A percentile compares a stretch with the other conserved stretches of the same genome.
Conservation (phyloP, 495 filamentous ascomycete species). For the Aspergillus cristatus region DNA sequence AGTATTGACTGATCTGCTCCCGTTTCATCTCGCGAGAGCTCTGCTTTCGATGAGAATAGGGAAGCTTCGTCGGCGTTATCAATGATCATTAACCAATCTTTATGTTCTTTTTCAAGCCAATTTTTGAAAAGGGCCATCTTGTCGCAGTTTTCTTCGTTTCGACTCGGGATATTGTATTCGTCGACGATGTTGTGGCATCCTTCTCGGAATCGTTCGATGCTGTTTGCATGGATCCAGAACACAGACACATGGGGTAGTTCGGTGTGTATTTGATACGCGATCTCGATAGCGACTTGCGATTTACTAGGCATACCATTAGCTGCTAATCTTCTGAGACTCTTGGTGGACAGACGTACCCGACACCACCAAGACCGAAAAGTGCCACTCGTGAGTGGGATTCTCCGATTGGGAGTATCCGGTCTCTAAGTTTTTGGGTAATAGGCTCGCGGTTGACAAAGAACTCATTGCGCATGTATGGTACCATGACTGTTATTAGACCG, state of each 20-base stretch:
- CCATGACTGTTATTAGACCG: not conserved
- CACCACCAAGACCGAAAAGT: conserved; percentile 21
- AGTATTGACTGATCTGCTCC: conserved; percentile 7
- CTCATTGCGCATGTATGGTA: conserved; percentile 3
- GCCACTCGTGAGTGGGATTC: conserved; percentile 9
- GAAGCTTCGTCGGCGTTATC: conserved; percentile 44
- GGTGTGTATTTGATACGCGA: conserved; percentile 19
- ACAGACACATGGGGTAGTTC: conserved; percentile 17
- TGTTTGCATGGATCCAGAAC: conserved; percentile 36
- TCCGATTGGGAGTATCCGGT: not conserved
- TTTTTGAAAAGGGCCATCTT: conserved; percentile 4
- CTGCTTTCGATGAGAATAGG: conserved; percentile 5
- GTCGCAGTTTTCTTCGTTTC: not conserved
- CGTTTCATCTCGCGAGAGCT: conserved; percentile 4
- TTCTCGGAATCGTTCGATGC: conserved; percentile 22
- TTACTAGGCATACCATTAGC: conserved; percentile 11
- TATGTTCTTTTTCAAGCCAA: conserved; percentile 14
- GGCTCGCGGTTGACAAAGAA: conserved; percentile 6
- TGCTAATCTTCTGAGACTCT: not conserved
- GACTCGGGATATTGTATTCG: not conserved
- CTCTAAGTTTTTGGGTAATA: conserved; percentile 1
- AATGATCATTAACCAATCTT: conserved; percentile 40
- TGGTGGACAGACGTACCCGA: conserved; percentile 12
- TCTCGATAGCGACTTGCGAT: conserved; percentile 32
- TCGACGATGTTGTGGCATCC: conserved; percentile 15